A percentile compares a stretch with the other conserved stretches of the same genome.
phyloP scores from a whole-genome alignment of 1,284 basidiomycete genomes.

The Austropuccinia psidii region DNA sequence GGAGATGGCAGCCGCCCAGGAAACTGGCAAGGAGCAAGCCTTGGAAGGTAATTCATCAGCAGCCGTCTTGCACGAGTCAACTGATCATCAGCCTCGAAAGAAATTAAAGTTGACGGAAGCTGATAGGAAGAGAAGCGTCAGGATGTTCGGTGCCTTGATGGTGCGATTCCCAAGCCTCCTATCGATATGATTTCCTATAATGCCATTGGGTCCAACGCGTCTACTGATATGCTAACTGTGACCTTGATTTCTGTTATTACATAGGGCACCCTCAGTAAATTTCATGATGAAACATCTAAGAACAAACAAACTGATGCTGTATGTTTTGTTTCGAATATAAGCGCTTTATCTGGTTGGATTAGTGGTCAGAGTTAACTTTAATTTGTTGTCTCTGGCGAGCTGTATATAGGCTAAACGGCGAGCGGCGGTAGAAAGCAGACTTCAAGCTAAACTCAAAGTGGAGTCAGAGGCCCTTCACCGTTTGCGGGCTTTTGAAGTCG shows the following conservation, averaged over 20 bases:
- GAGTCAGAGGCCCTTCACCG: conserved; percentile 32
- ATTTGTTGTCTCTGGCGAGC: neutral
- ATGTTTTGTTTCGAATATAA: neutral
- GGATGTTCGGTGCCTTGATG: conserved; percentile 37
- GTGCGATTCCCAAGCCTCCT: neutral
- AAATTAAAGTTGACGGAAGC: conserved; percentile 35
- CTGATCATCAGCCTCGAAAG: conserved; percentile 24
- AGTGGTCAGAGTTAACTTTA: too few relatives aligned
- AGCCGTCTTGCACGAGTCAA: too few relatives aligned
- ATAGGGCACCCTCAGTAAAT: conserved; percentile 35
- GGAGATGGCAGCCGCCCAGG: neutral
- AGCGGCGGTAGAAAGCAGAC: conserved; percentile 33
- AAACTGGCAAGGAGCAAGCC: neutral
- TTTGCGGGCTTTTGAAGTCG: conserved; percentile 23
- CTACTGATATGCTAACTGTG: neutral
- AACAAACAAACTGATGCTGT: conserved; percentile 35
- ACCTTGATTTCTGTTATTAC: neutral
- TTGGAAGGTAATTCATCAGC: neutral
- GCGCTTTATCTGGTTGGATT: too few relatives aligned
- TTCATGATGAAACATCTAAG: conserved; percentile 31
- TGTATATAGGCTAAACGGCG: conserved; percentile 26
- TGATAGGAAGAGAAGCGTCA: conserved; percentile 33
- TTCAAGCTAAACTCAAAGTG: conserved; percentile 34
- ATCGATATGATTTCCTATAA: too few relatives aligned
- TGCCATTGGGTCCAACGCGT: too few relatives aligned